Percentiles rank a stretch among this genome's conserved stretches.
Conservation (phyloP, 2,329 filamentous ascomycete genomes). For the Emergomyces orientalis region DNA sequence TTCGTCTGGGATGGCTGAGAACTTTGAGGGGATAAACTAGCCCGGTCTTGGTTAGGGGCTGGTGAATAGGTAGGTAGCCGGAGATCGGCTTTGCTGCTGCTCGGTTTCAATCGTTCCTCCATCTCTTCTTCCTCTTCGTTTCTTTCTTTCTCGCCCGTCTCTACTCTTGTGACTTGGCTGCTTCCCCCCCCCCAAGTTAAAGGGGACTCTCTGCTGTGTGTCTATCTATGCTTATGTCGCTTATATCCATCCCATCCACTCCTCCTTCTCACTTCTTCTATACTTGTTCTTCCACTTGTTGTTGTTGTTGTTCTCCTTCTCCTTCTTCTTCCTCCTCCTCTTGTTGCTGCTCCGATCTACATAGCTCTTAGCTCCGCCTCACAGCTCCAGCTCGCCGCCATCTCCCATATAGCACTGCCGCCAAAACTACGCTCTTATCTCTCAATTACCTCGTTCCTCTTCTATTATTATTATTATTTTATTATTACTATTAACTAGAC, state of each 20-base stretch:
- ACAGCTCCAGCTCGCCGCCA: not conserved
- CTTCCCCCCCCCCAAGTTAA: not conserved
- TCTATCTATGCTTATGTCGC: too few species aligned
- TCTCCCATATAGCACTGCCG: conserved; percentile 1
- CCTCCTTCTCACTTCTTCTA: not conserved
- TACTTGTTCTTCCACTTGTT: conserved; percentile 15
- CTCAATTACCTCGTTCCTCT: not conserved
- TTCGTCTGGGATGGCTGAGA: too few species aligned
- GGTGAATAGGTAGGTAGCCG: too few species aligned
- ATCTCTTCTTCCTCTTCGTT: conserved; percentile 14
- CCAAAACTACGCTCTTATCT: conserved; percentile 4
- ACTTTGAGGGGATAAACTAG: too few species aligned
- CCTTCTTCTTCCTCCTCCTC: conserved; percentile 14
- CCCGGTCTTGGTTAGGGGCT: too few species aligned
- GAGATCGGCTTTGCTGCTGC: too few species aligned
- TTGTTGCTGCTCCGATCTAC: not conserved
- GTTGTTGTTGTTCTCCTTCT: conserved; percentile 16
- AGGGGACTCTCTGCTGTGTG: not conserved
- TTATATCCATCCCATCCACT: not conserved
- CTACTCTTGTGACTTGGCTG: conserved; percentile 1
- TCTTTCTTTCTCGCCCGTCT: conserved; percentile 3
- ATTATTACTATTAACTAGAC: not conserved
- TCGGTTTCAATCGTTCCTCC: too few species aligned
- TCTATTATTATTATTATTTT: too few species aligned
- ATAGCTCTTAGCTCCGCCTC: not conserved